Percentiles rank a stretch among this genome's conserved stretches.
phyloP scores from a whole-genome alignment of 2,329 filamentous ascomycete genomes.

The Arthrobotrys sphaeroides region DNA sequence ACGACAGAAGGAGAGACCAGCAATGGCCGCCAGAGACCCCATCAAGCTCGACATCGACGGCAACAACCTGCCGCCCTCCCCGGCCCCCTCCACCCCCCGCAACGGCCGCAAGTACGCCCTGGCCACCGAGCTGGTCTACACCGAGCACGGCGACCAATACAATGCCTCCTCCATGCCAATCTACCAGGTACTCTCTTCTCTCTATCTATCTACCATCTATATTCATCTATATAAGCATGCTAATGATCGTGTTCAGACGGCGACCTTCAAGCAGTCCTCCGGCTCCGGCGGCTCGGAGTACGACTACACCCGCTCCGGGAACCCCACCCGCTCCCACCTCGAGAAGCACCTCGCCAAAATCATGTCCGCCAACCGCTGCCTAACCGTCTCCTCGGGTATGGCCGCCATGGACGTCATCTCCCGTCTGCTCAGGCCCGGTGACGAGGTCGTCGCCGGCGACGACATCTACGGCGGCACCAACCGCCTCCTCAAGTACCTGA shows the following conservation, averaged over 20 bases:
- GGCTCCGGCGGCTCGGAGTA: constrained; percentile 86
- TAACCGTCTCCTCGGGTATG: constrained; percentile 97
- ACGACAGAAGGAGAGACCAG: neutral
- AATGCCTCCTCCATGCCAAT: constrained; percentile 95
- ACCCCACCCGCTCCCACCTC: constrained; percentile 93
- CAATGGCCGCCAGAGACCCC: constrained; percentile 28
- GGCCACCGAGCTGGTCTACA: constrained; percentile 95
- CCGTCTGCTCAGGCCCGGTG: constrained; percentile 85
- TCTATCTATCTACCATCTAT: neutral
- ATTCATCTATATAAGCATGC: neutral
- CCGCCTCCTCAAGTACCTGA: constrained; percentile 89
- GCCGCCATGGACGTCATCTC: constrained; percentile 96
- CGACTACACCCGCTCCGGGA: constrained; percentile 97
- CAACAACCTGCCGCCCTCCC: constrained; percentile 86
- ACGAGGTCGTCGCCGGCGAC: constrained; percentile 96
- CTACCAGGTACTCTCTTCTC: constrained; percentile 72
- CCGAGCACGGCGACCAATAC: constrained; percentile 95
- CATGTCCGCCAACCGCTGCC: constrained; percentile 90
- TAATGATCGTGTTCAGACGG: constrained; percentile 69
- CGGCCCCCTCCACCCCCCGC: constrained; percentile 88
- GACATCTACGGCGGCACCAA: constrained; percentile 97
- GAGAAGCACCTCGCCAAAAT: constrained; percentile 98
- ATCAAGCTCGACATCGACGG: constrained; percentile 79
- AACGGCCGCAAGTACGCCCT: constrained; percentile 89
- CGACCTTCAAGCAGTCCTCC: constrained; percentile 94